A percentile compares a stretch with the other conserved stretches of the same genome.
These are phyloP conservation scores for Apiotrichum gracile DNA, from an alignment of 1,284 basidiomycete species.

Conservation along the genomic window DNA sequence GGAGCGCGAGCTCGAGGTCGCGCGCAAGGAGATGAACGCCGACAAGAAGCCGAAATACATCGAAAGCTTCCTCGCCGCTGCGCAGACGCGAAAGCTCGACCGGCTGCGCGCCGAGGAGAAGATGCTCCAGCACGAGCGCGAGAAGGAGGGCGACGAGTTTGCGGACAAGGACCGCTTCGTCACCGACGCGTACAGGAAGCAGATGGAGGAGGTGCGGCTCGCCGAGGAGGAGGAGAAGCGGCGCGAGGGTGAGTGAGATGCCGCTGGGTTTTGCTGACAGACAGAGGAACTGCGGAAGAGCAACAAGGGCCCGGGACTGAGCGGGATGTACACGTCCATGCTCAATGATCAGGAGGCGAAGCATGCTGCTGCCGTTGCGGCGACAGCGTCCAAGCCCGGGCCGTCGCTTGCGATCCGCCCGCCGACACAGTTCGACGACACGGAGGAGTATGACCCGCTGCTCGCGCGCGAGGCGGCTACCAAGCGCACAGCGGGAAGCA, in stretches of 20 bases:
- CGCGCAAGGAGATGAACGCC: constrained; percentile 64
- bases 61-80: constrained; percentile 68
- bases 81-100: constrained; percentile 80
- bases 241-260: constrained; percentile 63
- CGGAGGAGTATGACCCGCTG: constrained; percentile 42
- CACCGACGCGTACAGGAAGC: constrained; percentile 93
- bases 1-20: constrained; percentile 63
- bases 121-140: constrained; percentile 89
- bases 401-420: constrained; percentile 29
- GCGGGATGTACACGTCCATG: constrained; percentile 77
- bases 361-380: constrained; percentile 76
- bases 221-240: constrained; percentile 86
- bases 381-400: constrained; percentile 53
- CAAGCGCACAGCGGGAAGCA: constrained; percentile 7
- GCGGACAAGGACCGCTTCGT: constrained; percentile 93
- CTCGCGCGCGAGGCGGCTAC: constrained; percentile 34
- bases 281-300: constrained; percentile 58
- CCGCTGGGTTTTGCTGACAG: not conserved
- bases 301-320: constrained; percentile 61
- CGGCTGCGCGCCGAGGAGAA: constrained; percentile 95
- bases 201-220: constrained; percentile 82
- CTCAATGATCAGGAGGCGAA: constrained; percentile 72
- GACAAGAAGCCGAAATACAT: constrained; percentile 94
- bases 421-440: constrained; percentile 29
- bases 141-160: constrained; percentile 89